Evolutionary conservation across 805 yeast genomes (phyloP), one percentile per base, ranked within the genome.

Genomic region (Wickerhamiella cacticola): DNA sequence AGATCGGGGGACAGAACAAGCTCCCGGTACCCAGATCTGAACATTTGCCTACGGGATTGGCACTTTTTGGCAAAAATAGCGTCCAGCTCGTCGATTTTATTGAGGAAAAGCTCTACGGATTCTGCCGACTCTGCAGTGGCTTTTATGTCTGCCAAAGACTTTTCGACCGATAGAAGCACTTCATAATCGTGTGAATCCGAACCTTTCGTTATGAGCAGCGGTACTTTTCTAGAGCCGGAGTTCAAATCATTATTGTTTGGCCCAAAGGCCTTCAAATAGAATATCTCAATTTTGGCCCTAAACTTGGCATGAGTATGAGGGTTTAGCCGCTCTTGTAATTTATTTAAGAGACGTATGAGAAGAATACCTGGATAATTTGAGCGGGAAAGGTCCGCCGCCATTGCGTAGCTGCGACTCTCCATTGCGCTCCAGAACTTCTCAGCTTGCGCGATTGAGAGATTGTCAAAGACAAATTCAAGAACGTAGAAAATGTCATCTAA

Each of bases 271-370:
- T 31, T n/a, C 7, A 15, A 16, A 3, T 15, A 15, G 16, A 23
- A 43, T 23, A 19, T n/a, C 40, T 43, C 40, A 5, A 43, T 21
- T 16, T 34, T 34, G 2, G 39, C 40, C 5, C 46, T 18, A 5
- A 43, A 33, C 2, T 43, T 24, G 16, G 40, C 15, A 28, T 43
- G 23, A 3, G 24, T 12, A n/a, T 23, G 9, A 5, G 39, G 39
- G 16, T 43, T 28, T 2, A 43, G 40, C 13, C 46, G 39, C 15
- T 33, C 23, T 1, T 2, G 7, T 9, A 43, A 31, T 2, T 31
- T 19, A 10, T 31, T 24, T 13, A 43, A 12, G 7, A 25, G n/a
- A 9, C 36, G 22, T 15, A 43, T 18, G 2, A 43, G 40, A 8
- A 35, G 21, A 6, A 29, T 23, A 2, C 46, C 46, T n/a, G 46